Conservation (phyloP, 2,329 filamentous ascomycete genomes). For the Claviceps digitariae region DNA sequence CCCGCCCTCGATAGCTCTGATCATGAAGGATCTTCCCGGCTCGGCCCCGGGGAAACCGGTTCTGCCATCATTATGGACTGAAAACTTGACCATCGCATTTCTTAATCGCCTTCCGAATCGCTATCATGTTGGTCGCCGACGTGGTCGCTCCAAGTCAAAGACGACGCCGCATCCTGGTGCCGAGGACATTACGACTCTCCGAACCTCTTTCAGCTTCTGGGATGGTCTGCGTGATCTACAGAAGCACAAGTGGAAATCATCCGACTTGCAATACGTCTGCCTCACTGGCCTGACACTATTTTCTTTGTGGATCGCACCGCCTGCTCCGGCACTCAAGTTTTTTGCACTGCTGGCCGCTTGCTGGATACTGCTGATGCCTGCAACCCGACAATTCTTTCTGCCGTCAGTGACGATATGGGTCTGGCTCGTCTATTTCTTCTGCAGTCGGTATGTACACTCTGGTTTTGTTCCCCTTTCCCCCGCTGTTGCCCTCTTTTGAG, state of each 20-base stretch:
- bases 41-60: constrained; percentile 26
- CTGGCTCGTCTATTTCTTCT: constrained; percentile 86
- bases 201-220: constrained; percentile 69
- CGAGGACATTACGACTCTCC: constrained; percentile 58
- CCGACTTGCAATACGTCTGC: constrained; percentile 75
- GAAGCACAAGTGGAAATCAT: constrained; percentile 64
- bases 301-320: constrained; percentile 68
- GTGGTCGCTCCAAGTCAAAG: constrained; percentile 26
- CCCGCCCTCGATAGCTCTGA: constrained; percentile 7
- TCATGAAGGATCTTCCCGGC: constrained; percentile 26
- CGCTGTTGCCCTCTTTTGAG: no score
- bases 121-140: constrained; percentile 25
- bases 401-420: constrained; percentile 74
- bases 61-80: constrained; percentile 26
- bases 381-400: constrained; percentile 82
- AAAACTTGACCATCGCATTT: constrained; percentile 27
- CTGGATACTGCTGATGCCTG: constrained; percentile 62
- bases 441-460: constrained; percentile 60
- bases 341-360: constrained; percentile 53
- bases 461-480: not conserved
- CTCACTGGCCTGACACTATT: constrained; percentile 66
- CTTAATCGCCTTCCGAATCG: constrained; percentile 28
- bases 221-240: constrained; percentile 66
- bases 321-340: constrained; percentile 68
- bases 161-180: constrained; percentile 16